phyloP scores from a whole-genome alignment of 768 basidiomycete genomes.

The Harrya chromipes region DNA sequence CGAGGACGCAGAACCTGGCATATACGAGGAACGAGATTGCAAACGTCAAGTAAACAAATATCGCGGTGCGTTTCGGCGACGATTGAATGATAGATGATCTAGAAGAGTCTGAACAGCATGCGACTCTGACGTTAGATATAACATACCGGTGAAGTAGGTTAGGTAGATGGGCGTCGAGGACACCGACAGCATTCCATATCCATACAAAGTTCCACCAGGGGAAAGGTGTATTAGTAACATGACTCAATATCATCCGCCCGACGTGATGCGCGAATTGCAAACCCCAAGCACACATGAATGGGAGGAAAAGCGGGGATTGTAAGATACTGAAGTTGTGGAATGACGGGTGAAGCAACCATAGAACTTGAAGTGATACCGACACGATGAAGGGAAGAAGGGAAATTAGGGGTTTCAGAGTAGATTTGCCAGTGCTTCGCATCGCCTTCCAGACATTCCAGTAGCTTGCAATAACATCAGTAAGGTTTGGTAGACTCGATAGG shows the following conservation, averaged over 20 bases:
- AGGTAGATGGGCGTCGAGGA: slow-evolving; percentile 79
- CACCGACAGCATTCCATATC: slow-evolving; percentile 74
- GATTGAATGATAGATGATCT: slow-evolving; percentile 74
- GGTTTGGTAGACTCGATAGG: not conserved
- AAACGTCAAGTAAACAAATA: slow-evolving; percentile 74
- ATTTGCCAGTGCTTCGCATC: slow-evolving; percentile 39
- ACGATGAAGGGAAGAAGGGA: slow-evolving; percentile 78
- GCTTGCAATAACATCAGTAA: slow-evolving; percentile 36
- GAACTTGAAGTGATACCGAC: slow-evolving; percentile 66
- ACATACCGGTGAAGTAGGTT: slow-evolving; percentile 62
- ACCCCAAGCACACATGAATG: slow-evolving; percentile 94
- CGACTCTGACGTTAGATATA: slow-evolving; percentile 3
- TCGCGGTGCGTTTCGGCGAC: slow-evolving; percentile 53
- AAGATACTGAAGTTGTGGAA: slow-evolving; percentile 64
- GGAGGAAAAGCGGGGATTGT: slow-evolving; percentile 73
- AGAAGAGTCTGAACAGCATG: not conserved
- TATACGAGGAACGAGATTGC: slow-evolving; percentile 67
- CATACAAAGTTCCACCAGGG: slow-evolving; percentile 88
- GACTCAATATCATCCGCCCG: slow-evolving; percentile 88
- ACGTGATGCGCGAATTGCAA: slow-evolving; percentile 87
- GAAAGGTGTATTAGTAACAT: slow-evolving; percentile 81
- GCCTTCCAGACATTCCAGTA: slow-evolving; percentile 80
- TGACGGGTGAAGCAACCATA: slow-evolving; percentile 77
- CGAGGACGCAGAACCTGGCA: slow-evolving; percentile 74
- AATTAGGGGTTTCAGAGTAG: slow-evolving; percentile 55